Percentiles rank a stretch among this genome's conserved stretches.
phyloP scores from a whole-genome alignment of 495 filamentous ascomycete species.

The Tuber umbilicatum region DNA sequence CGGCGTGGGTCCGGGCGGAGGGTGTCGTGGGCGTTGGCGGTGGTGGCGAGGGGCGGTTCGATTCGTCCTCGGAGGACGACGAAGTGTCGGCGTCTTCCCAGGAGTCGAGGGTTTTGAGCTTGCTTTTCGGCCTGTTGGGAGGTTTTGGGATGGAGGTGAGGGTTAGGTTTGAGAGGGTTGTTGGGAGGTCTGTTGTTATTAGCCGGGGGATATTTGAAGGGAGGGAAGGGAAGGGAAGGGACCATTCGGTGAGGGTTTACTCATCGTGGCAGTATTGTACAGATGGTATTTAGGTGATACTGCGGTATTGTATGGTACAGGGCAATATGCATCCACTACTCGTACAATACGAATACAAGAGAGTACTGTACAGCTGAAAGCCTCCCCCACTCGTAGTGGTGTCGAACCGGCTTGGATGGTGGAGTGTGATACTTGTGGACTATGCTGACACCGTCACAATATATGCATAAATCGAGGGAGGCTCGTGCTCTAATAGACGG shows the following conservation, averaged over 20 bases:
- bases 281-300: too few species aligned
- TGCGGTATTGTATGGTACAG: background rate
- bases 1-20: conserved; percentile 57
- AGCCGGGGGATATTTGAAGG: background rate
- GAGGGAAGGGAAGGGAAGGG: background rate
- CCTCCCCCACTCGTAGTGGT: background rate
- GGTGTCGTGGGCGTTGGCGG: conserved; percentile 48
- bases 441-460: background rate
- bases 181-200: conserved; percentile 15
- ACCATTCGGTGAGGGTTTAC: conserved; percentile 18
- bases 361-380: background rate
- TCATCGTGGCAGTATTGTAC: conserved; percentile 13
- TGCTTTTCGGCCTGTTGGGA: conserved; percentile 46
- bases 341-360: conserved; percentile 1
- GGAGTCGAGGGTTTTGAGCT: conserved; percentile 59
- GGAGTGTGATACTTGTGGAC: background rate
- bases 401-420: background rate
- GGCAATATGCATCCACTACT: background rate
- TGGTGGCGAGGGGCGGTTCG: conserved; percentile 42
- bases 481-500: background rate
- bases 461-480: background rate
- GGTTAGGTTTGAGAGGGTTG: conserved; percentile 3
- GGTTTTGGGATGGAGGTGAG: conserved; percentile 9
- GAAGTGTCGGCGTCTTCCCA: conserved; percentile 70
- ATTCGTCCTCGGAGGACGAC: conserved; percentile 23